phyloP scores from a whole-genome alignment of 306 rosid genomes.

The Lathyrus oleraceus region DNA sequence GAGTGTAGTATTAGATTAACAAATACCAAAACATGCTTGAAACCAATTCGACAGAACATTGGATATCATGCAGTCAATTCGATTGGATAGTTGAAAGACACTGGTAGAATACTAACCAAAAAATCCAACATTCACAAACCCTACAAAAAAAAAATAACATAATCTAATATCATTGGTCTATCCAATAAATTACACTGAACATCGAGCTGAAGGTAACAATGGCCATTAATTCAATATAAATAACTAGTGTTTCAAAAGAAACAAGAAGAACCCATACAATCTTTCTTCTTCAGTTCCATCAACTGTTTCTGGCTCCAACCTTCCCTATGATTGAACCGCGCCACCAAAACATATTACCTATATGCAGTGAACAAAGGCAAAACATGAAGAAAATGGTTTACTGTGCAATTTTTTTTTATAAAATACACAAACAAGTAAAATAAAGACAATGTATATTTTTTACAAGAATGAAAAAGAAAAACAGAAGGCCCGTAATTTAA shows the following conservation, averaged over 20 bases:
- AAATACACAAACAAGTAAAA: background rate
- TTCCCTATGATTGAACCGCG: conserved; percentile 17
- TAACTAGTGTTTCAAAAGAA: conserved; percentile 6
- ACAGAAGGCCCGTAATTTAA: background rate
- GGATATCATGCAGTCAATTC: background rate
- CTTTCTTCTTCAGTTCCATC: conserved; percentile 18
- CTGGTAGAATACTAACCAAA: background rate
- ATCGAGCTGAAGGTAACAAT: conserved; percentile 33
- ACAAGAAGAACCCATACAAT: conserved; percentile 33
- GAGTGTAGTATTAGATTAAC: background rate
- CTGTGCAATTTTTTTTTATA: background rate
- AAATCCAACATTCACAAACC: background rate
- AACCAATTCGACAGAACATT: conserved; percentile 19
- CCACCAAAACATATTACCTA: conserved; percentile 23
- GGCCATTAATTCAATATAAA: conserved; percentile 26
- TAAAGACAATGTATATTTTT: background rate
- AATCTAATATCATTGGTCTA: background rate
- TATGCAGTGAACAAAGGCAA: conserved; percentile 42
- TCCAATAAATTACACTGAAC: conserved; percentile 22
- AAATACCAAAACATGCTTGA: conserved; percentile 26
- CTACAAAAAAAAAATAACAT: background rate
- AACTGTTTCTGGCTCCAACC: conserved; percentile 35
- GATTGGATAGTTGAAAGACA: background rate
- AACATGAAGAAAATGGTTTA: background rate
- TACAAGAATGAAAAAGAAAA: background rate